Percentiles rank a stretch among this genome's conserved stretches.
Evolutionary conservation across 305 asterid genomes (phyloP).

Genomic region (Fraxinus sp.): DNA sequence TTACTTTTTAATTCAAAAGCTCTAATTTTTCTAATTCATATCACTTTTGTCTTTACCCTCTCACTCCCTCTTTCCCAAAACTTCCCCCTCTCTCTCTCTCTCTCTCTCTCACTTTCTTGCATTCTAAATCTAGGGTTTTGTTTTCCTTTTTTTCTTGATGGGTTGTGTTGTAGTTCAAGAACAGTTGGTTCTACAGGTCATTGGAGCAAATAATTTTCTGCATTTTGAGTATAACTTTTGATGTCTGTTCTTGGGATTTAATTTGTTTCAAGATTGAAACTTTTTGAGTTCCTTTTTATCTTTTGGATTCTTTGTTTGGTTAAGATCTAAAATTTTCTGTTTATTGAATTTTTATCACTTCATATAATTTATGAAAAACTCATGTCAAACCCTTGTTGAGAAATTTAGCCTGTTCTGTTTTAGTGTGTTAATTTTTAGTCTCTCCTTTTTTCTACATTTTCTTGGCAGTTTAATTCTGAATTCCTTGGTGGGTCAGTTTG

Average conservation of each 20-base stretch:
- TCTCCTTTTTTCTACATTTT: background rate
- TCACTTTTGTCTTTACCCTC: conserved; percentile 24
- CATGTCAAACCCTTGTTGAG: conserved; percentile 5
- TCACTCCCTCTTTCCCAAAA: conserved; percentile 3
- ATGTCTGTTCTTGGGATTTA: background rate
- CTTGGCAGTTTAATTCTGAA: background rate
- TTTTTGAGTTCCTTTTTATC: background rate
- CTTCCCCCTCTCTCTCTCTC: background rate
- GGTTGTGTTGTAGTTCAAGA: background rate
- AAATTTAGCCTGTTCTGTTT: background rate
- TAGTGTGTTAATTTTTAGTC: background rate
- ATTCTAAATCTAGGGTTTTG: conserved; percentile 27
- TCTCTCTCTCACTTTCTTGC: background rate
- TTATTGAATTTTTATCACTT: background rate
- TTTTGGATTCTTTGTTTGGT: background rate
- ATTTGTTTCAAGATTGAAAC: background rate
- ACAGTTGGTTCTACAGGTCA: conserved; percentile 4
- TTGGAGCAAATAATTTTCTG: background rate
- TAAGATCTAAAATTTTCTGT: background rate
- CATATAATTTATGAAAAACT: conserved; percentile 11
- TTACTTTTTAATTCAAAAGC: conserved; percentile 25
- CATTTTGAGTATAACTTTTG: conserved; percentile 16
- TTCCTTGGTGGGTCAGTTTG: conserved; percentile 13
- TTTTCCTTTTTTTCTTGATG: conserved; percentile 8
- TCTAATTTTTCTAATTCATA: conserved; percentile 13